A percentile compares a stretch with the other conserved stretches of the same genome.
phyloP scores from a whole-genome alignment of 805 yeast genomes.

The Barnettozyma californica region DNA sequence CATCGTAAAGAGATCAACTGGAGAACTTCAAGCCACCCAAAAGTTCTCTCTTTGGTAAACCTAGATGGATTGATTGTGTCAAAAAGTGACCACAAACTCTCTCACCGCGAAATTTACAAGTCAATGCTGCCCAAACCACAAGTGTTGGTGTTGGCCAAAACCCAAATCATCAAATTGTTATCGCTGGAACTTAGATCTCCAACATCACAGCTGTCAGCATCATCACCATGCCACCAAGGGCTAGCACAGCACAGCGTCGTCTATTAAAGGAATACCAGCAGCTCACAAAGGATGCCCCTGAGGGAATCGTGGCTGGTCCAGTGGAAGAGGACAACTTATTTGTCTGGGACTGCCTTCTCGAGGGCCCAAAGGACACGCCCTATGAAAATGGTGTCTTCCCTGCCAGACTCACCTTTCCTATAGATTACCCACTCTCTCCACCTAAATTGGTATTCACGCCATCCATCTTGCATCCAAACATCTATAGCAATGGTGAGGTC shows the following conservation, averaged over 20 bases:
- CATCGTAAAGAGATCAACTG: no score
- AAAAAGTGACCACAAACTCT: neutral
- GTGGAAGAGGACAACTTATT: constrained; percentile 66
- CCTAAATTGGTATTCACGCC: constrained; percentile 74
- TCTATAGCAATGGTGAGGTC: constrained; percentile 91
- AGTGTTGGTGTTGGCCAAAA: neutral
- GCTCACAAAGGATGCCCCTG: constrained; percentile 80
- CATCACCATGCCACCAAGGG: constrained; percentile 24
- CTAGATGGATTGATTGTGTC: neutral
- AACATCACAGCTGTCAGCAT: neutral
- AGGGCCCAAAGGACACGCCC: constrained; percentile 80
- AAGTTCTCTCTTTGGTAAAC: neutral
- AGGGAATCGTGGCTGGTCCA: constrained; percentile 95
- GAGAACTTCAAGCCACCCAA: neutral
- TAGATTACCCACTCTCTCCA: constrained; percentile 79
- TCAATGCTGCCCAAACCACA: neutral
- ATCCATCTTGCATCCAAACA: constrained; percentile 86
- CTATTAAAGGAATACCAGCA: constrained; percentile 87
- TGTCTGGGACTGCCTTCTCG: constrained; percentile 78
- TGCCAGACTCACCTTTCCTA: constrained; percentile 66
- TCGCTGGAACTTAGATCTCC: neutral
- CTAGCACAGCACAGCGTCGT: constrained; percentile 74
- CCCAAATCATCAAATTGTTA: neutral
- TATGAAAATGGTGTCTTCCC: constrained; percentile 87
- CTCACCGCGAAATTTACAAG: neutral